phyloP scores from a whole-genome alignment of 169 alveolate species.

The Cryptosporidium felis region DNA sequence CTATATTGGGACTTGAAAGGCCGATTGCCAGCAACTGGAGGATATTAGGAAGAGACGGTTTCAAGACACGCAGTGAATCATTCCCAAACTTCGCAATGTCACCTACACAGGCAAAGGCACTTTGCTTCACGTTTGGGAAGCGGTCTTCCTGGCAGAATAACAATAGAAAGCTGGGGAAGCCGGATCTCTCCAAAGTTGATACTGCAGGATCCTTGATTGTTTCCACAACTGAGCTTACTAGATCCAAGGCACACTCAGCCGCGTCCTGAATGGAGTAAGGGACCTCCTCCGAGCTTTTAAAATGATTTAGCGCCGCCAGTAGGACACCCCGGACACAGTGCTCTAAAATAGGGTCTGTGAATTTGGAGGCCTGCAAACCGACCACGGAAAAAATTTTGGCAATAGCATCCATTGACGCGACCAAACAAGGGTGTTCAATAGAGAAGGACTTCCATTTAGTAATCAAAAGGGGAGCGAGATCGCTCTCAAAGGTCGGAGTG shows the following conservation, averaged over 20 bases:
- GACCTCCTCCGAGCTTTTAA: background rate
- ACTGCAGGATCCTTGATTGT: conserved; percentile 33
- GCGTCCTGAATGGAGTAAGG: conserved; percentile 1
- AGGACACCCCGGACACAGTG: conserved; percentile 56
- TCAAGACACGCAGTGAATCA: conserved; percentile 39
- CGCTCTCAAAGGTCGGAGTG: conserved; percentile 39
- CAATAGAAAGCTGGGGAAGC: background rate
- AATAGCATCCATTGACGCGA: conserved; percentile 66
- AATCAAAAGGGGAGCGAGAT: conserved; percentile 35
- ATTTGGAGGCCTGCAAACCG: background rate
- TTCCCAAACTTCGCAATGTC: conserved; percentile 77
- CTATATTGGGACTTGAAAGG: conserved; percentile 74
- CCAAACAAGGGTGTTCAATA: conserved; percentile 47
- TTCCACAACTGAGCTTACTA: conserved; percentile 70
- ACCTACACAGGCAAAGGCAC: conserved; percentile 81
- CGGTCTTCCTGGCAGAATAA: conserved; percentile 55
- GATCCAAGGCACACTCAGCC: conserved; percentile 65
- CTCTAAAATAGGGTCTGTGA: conserved; percentile 5
- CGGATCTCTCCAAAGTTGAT: conserved; percentile 63
- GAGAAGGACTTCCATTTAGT: conserved; percentile 60
- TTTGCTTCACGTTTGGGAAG: conserved; percentile 71
- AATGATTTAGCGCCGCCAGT: background rate
- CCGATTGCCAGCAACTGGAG: conserved; percentile 17
- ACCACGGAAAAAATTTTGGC: conserved; percentile 28
- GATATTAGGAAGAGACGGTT: background rate